Evolutionary conservation across 768 basidiomycete genomes (phyloP).

Genomic region (Kwoniella heveanensis): DNA sequence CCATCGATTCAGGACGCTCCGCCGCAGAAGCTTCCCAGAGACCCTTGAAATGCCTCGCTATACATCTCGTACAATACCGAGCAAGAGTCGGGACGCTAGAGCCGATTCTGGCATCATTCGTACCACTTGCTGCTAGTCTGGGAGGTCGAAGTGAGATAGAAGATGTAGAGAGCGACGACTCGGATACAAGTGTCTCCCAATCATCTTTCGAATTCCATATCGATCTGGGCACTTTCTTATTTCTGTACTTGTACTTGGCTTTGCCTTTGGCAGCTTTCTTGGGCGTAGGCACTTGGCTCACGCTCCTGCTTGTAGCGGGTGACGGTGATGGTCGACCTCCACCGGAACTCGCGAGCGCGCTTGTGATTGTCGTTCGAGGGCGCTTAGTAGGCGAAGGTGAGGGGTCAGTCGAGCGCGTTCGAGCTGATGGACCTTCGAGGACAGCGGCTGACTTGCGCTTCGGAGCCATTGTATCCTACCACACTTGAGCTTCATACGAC

Average conservation of each 20-base stretch:
- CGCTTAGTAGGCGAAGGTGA: neutral
- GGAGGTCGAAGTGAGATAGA: slow-evolving; percentile 36
- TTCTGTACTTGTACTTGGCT: slow-evolving; percentile 8
- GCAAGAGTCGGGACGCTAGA: slow-evolving; percentile 22
- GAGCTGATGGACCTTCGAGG: neutral
- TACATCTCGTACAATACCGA: slow-evolving; percentile 23
- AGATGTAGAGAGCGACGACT: slow-evolving; percentile 38
- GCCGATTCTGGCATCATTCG: slow-evolving; percentile 10
- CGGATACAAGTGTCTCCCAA: slow-evolving; percentile 42
- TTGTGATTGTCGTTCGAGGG: neutral
- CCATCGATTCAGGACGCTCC: neutral
- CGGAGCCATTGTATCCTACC: neutral
- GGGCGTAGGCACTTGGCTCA: neutral
- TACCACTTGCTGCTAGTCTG: no score
- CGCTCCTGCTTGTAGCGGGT: neutral
- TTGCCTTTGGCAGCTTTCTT: no score
- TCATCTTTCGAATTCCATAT: slow-evolving; percentile 44
- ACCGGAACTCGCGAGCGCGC: neutral
- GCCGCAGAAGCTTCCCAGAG: slow-evolving; percentile 27
- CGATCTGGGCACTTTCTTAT: slow-evolving; percentile 12
- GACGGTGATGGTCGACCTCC: neutral
- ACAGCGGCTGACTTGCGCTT: neutral
- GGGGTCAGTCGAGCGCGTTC: neutral
- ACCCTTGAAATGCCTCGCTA: slow-evolving; percentile 37
- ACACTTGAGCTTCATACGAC: neutral